Base-by-base conservation (phyloP, 2,329 filamentous ascomycete genomes). In the Furcasterigmium furcatum region DNA sequence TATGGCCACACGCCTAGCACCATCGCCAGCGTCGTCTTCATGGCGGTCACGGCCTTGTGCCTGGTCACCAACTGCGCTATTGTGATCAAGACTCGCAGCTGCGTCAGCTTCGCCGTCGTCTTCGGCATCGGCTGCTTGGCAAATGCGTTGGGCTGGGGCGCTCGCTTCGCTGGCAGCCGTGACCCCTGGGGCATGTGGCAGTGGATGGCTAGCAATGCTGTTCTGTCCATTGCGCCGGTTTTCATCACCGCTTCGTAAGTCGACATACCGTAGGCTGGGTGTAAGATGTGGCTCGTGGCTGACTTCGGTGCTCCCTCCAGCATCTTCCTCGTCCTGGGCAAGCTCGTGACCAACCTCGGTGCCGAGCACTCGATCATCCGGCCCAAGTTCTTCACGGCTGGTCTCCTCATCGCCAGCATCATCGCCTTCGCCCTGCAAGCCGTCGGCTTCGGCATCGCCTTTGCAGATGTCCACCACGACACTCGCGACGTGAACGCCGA, bases 321-420 rank as follows among this genome's bases (percentile, higher is more conserved):
- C 18, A 59, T 65, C 20, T 61, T 62, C 46, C 48, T 56, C 25
- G 55, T 47, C 19, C 52, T 58, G 38, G 51, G 52, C 5, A 47
- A 58, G 45, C 54, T 58, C 14, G 49, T 63, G 20, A 46, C 45
- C 12, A 49, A 54, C 9, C 42, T 65, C 19, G 62, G 62, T 10
- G 46, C 49, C 9, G 57, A 62, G 36, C 58, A 63, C 47, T 58
- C 62, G 13, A 46, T 57, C 29, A 52, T 65, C 34, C 38, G 48
- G 4, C 48, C 57, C 5, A 39, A 45, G 18, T 43, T 50, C 19
- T 60, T 61, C 45, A 36, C 53, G 36, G 47, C 46, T 6, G 41
- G 62, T 20, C 54, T 60, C n/a, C 55, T 59, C 4, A 55, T 53
- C 21, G 45, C 56, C 9, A 60, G 64, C 43, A 43, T 49, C 29